A percentile compares a stretch with the other conserved stretches of the same genome.
These are phyloP conservation scores for Pseudogymnoascus sp. DNA, from an alignment of 2,329 filamentous ascomycete genomes.

Conservation along the genomic window DNA sequence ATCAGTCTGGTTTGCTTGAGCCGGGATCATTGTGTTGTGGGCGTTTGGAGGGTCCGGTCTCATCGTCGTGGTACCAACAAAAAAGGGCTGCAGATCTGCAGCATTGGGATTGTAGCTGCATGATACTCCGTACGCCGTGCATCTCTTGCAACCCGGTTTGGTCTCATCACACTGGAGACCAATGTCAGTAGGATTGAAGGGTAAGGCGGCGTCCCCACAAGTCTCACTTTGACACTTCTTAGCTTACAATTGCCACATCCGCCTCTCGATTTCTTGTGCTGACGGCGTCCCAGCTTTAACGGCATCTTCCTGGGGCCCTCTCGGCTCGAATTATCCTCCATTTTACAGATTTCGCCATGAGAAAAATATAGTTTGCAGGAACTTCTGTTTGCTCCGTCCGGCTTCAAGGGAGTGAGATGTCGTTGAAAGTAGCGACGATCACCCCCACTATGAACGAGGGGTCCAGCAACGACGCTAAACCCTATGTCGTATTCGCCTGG, in stretches of 20 bases:
- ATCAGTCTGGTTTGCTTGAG: background rate
- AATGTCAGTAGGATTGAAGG: slow-evolving; percentile 7
- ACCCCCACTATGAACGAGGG: background rate
- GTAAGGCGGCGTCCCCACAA: slow-evolving; percentile 15
- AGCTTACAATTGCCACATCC: slow-evolving; percentile 51
- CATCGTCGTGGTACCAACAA: slow-evolving; percentile 20
- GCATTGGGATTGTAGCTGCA: slow-evolving; percentile 37
- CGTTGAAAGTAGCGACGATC: background rate
- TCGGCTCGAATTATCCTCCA: background rate
- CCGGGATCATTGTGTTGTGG: background rate
- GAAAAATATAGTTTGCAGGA: background rate
- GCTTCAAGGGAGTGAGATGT: background rate
- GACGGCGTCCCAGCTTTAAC: slow-evolving; percentile 13
- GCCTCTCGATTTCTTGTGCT: slow-evolving; percentile 45
- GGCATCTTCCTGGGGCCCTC: background rate
- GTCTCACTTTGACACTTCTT: slow-evolving; percentile 41
- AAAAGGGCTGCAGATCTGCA: slow-evolving; percentile 28
- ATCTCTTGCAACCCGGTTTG: slow-evolving; percentile 41
- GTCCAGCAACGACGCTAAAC: background rate
- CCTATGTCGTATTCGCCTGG: background rate
- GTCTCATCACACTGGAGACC: slow-evolving; percentile 43
- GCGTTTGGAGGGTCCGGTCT: background rate
- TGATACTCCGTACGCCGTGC: slow-evolving; percentile 37
- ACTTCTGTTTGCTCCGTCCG: background rate
- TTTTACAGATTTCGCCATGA: background rate